Evolutionary conservation across 257 asterid species (phyloP).

Genomic region (Striga asiatica): DNA sequence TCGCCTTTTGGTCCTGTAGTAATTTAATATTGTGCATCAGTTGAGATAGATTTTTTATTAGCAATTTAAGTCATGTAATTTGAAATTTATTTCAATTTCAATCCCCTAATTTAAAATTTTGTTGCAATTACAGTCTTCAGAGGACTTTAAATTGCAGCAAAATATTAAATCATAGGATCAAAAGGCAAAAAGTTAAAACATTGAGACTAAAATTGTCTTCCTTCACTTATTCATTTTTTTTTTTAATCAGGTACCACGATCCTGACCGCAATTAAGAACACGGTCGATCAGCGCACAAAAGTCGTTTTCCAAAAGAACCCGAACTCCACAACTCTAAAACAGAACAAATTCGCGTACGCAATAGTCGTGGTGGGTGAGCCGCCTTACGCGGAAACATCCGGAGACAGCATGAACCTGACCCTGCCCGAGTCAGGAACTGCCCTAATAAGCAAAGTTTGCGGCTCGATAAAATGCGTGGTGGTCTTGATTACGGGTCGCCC

Average conservation of each 20-base stretch:
- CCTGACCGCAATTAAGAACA: slow-evolving; percentile 15
- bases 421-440: slow-evolving; percentile 10
- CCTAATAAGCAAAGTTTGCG: slow-evolving; percentile 19
- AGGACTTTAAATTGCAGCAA: too few relatives aligned
- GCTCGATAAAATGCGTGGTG: slow-evolving; percentile 21
- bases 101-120: too few relatives aligned
- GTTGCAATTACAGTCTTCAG: too few relatives aligned
- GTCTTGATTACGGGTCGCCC: slow-evolving; percentile 33
- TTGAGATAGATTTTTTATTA: too few relatives aligned
- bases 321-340: slow-evolving; percentile 8
- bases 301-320: slow-evolving; percentile 20
- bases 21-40: too few relatives aligned
- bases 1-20: too few relatives aligned
- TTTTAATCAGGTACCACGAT: slow-evolving; percentile 32
- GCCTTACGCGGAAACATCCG: slow-evolving; percentile 30
- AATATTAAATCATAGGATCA: too few relatives aligned
- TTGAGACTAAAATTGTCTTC: too few relatives aligned
- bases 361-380: slow-evolving; percentile 30
- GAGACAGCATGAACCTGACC: slow-evolving; percentile 31
- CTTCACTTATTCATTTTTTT: too few relatives aligned
- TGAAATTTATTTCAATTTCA: too few relatives aligned
- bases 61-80: too few relatives aligned
- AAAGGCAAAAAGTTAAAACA: too few relatives aligned
- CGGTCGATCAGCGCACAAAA: slow-evolving; percentile 12
- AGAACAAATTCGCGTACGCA: slow-evolving; percentile 23